Evolutionary conservation across 179 eudicot species (phyloP), one percentile per base, ranked within the genome.

Genomic region (Silene noctiflora): DNA sequence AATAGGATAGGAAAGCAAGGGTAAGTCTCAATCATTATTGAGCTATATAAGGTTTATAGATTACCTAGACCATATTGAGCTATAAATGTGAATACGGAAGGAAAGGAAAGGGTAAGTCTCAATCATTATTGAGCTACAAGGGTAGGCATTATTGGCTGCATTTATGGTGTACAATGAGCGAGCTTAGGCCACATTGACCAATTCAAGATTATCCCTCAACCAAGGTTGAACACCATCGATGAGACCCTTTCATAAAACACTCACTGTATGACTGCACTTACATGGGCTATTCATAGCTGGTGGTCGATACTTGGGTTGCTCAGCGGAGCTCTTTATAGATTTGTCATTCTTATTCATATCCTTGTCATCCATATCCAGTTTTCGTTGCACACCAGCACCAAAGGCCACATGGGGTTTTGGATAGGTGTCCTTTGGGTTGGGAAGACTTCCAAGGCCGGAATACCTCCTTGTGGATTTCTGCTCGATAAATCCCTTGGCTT

Each of bases 291-390:
- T 87, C 72, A 85, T 85, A 20, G 75, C 90, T 22, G 99, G 96
- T 67, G 99, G 99, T 24, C 88, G 86, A 65, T 95, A 91, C 80
- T 80, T 88, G 10, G 89, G 91, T 39, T 76, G 88, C 80, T 79
- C 88, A 19, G 76, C 82, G 33, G 85, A 73, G 44, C 61, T 81
- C 77, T 88, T 93, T 10, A 77, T 4, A 67, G 83, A 68, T 79
- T 83, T 91, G 69, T 88, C 89, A 69, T 80, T 87, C 87, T 84
- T 91, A 73, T 51, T 84, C 46, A 82, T 67, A 81, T 87, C 90
- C 89, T 89, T 82, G 82, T 86, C 78, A 81, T 85, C 93, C 94
- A 94, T 74, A 82, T 94, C 96, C 86, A 90, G 81, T 81, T 89
- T 94, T 33, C 97, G 86, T 72, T 92, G 98, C 65, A 92, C 96